Evolutionary conservation across 2,329 filamentous ascomycete species (phyloP).

Genomic region (Arthrinium puccinioides): DNA sequence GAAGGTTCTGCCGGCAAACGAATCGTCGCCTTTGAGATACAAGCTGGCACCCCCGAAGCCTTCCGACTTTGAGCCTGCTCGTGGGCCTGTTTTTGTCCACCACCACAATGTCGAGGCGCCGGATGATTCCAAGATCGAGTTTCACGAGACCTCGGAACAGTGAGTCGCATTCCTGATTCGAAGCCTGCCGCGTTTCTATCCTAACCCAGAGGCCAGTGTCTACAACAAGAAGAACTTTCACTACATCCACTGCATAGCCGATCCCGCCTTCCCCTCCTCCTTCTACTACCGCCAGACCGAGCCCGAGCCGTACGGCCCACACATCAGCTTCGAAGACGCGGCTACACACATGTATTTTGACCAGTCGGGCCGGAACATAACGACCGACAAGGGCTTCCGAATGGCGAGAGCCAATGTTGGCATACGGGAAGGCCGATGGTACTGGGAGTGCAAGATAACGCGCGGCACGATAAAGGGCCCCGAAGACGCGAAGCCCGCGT

Average conservation of each 20-base stretch:
- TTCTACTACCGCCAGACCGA: slow-evolving; percentile 89
- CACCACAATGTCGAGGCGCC: slow-evolving; percentile 45
- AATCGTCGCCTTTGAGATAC: slow-evolving; percentile 50
- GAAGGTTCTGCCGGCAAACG: slow-evolving; percentile 14
- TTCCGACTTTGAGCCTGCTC: slow-evolving; percentile 53
- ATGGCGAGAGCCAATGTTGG: slow-evolving; percentile 88
- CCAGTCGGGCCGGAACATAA: slow-evolving; percentile 66
- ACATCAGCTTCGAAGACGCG: slow-evolving; percentile 89
- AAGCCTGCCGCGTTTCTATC: slow-evolving; percentile 1
- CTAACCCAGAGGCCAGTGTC: slow-evolving; percentile 31
- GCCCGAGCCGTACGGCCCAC: slow-evolving; percentile 71
- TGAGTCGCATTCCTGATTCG: slow-evolving; percentile 27
- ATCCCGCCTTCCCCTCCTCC: slow-evolving; percentile 77
- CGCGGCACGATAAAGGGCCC: slow-evolving; percentile 56
- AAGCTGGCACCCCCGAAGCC: slow-evolving; percentile 57
- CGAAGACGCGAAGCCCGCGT: slow-evolving; percentile 33
- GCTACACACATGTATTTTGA: slow-evolving; percentile 81
- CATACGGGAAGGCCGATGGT: slow-evolving; percentile 81
- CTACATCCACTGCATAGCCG: slow-evolving; percentile 85
- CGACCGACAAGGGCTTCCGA: slow-evolving; percentile 87
- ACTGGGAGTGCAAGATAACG: slow-evolving; percentile 89
- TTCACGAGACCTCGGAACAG: slow-evolving; percentile 59
- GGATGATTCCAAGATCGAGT: slow-evolving; percentile 45
- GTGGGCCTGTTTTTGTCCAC: slow-evolving; percentile 48
- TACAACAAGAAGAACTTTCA: slow-evolving; percentile 70